phyloP scores from a whole-genome alignment of 306 rosid species.

The Elaeagnus macrophylla region DNA sequence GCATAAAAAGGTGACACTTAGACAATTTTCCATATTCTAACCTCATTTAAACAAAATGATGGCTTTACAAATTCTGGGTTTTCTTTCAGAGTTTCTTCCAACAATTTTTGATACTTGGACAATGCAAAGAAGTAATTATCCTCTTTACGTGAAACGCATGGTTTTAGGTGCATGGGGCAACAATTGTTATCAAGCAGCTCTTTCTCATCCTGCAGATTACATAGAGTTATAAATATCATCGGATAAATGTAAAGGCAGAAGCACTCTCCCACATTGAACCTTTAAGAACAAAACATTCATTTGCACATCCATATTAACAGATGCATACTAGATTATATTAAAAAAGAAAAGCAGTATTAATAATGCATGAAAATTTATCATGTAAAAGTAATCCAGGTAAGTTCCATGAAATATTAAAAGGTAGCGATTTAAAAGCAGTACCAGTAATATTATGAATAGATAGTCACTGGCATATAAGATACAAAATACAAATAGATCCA shows the following conservation, averaged over 20 bases:
- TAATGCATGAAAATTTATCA: neutral
- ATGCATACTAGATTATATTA: neutral
- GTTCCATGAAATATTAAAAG: neutral
- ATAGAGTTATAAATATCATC: constrained; percentile 9
- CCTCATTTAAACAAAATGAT: constrained; percentile 77
- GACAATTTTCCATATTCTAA: constrained; percentile 10
- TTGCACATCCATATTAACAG: too few species aligned
- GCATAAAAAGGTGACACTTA: neutral
- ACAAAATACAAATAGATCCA: neutral
- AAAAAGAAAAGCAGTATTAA: neutral
- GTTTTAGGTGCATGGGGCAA: constrained; percentile 86
- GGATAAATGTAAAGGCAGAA: constrained; percentile 12
- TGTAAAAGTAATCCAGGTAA: neutral
- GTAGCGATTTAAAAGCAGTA: neutral
- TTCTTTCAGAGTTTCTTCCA: constrained; percentile 59
- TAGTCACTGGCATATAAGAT: neutral
- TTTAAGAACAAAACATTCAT: neutral
- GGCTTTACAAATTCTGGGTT: constrained; percentile 87
- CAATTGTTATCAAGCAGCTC: constrained; percentile 72
- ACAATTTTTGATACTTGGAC: constrained; percentile 63
- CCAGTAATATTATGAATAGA: neutral
- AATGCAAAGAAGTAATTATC: constrained; percentile 86
- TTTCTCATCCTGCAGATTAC: constrained; percentile 67
- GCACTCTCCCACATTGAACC: constrained; percentile 5
- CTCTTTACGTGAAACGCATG: constrained; percentile 83